Conservation (phyloP, 2,329 filamentous ascomycete genomes). For the Trichoderma koningii region DNA sequence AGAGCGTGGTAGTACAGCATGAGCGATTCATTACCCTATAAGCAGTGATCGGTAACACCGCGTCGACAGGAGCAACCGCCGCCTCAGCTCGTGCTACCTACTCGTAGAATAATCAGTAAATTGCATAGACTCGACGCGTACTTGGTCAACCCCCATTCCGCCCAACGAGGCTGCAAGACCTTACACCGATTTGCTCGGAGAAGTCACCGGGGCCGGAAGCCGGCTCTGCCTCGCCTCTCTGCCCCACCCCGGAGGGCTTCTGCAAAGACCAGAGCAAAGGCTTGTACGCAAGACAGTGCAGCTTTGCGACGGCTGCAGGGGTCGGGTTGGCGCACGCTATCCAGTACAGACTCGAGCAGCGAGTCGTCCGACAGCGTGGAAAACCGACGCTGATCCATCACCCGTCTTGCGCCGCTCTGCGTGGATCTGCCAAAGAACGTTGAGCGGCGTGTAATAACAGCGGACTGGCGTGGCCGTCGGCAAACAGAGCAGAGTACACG, state of each 20-base stretch:
- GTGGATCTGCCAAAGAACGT: neutral
- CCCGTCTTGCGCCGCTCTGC: neutral
- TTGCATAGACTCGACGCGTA: neutral
- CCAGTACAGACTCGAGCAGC: neutral
- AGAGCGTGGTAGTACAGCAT: neutral
- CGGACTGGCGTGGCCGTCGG: neutral
- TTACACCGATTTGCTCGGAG: constrained; percentile 25
- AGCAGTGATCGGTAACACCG: neutral
- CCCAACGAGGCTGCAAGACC: neutral
- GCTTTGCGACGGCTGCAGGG: constrained; percentile 29
- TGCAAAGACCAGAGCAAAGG: neutral
- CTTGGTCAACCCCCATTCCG: neutral
- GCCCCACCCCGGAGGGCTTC: constrained; percentile 21
- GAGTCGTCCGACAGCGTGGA: constrained; percentile 11
- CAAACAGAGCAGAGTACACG: neutral
- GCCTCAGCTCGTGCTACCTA: too few relatives aligned
- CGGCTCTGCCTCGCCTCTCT: constrained; percentile 3
- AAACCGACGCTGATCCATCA: constrained; percentile 11
- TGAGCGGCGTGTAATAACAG: constrained; percentile 14
- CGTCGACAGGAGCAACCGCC: too few relatives aligned
- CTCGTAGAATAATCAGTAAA: neutral
- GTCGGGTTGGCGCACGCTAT: constrained; percentile 13
- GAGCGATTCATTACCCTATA: neutral
- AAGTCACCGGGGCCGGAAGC: constrained; percentile 25
- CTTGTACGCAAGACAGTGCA: neutral